Conservation (phyloP, 495 filamentous ascomycete species). For the Wilcoxina mikolae region DNA sequence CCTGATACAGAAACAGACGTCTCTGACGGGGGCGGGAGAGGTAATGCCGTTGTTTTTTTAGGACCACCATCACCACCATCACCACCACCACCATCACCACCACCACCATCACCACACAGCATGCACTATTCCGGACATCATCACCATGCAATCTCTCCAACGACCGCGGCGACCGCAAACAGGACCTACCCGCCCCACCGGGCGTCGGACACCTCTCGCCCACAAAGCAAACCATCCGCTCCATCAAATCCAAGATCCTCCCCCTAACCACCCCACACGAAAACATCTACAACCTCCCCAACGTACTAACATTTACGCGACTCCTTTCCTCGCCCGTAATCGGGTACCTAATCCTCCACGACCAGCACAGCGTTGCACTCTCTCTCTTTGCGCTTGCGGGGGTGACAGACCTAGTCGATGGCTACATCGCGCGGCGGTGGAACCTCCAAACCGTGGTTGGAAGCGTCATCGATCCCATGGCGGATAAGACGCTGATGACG, state of each 20-base stretch:
- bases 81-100: not conserved
- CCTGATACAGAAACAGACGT: not conserved
- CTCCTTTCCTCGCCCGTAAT: constrained; percentile 71
- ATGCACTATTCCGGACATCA: not conserved
- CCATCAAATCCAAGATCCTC: constrained; percentile 13
- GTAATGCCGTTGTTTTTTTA: not conserved
- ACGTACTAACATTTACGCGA: constrained; percentile 77
- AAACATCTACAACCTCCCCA: constrained; percentile 92
- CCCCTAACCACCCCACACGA: constrained; percentile 40
- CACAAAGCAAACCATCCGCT: not conserved
- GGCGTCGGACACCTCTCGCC: not conserved
- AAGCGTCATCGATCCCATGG: constrained; percentile 93
- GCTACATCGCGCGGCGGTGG: constrained; percentile 77
- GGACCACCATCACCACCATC: not conserved
- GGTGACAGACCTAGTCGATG: constrained; percentile 79
- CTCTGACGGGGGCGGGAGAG: not conserved
- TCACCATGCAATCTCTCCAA: not conserved
- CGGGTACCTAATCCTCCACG: constrained; percentile 75
- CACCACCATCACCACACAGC: not conserved
- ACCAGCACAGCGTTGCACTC: constrained; percentile 62
- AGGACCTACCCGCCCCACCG: not conserved
- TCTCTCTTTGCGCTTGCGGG: constrained; percentile 81
- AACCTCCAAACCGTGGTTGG: constrained; percentile 86
- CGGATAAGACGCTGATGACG: constrained; percentile 91
- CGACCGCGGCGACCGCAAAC: not conserved